Evolutionary conservation across 2,329 filamentous ascomycete species (phyloP), one percentile per base, ranked within the genome.

Genomic region (Phialocephala sp.): DNA sequence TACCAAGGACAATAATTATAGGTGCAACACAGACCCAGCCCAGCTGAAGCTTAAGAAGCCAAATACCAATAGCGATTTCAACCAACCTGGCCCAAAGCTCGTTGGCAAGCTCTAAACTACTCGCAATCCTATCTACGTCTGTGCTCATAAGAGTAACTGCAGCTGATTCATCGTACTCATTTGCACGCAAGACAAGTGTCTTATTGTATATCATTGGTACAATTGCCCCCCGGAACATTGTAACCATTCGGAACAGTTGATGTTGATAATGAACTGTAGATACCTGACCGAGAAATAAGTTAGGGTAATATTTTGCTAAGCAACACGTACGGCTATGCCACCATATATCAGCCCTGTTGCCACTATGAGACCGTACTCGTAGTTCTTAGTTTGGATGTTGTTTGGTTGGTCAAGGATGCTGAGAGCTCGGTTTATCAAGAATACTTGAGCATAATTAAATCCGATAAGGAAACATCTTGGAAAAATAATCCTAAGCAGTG

Each of bases 131-230:
- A 45, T 71, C 68, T 6, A 84, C 76, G 43, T 73, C 72, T 0
- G 80, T 78, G 14, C 78, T 80, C 80, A 84, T 84, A 11, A 83
- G 73, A 0, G 81, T 83, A 4, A 72, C 70, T 1, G 81, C 76
- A 1, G 77, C 77, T 0, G 76, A 75, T 22, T 80, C 78, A 15
- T 79, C 76, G 35, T 77, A 72, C 1, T 72, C 67, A 0, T 72
- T 67, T 0, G 73, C 71, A 9, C 73, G 73, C 15, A 81, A 65
- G 0, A 72, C 68, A 0, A 82, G 65, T 0, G 81, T 82, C 69
- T 83, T 82, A 22, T 79, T 78, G 69, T 83, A 87, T 2, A 88
- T 80, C 68, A 85, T 75, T 0, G 82, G 80, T n/a, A 82, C 75
- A 5, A 83, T 69, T 0, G 75, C 77, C 8, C 79, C 79, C 37